phyloP scores from a whole-genome alignment of 345 rosid genomes.

The Melastoma malabathricum region DNA sequence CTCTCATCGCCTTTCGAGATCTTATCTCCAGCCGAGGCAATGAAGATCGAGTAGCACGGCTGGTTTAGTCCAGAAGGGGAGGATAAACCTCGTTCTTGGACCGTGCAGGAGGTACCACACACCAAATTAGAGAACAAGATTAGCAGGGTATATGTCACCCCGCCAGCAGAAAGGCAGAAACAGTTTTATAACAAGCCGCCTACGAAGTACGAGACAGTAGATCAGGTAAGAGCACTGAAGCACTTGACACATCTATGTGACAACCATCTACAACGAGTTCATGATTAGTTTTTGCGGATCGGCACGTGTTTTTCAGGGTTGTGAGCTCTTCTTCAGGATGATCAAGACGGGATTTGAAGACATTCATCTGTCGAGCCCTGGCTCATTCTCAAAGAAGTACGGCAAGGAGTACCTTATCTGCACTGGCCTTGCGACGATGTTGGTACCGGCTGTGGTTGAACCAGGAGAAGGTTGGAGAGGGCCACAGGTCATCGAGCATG shows the following conservation, averaged over 20 bases:
- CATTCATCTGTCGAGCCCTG: conserved; percentile 41
- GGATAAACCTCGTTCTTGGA: conserved; percentile 61
- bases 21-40: conserved; percentile 66
- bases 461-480: conserved; percentile 76
- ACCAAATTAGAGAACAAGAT: conserved; percentile 47
- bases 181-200: conserved; percentile 55
- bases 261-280: background rate
- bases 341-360: conserved; percentile 70
- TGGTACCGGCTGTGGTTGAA: conserved; percentile 50
- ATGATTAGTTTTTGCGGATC: background rate
- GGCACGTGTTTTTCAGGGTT: conserved; percentile 26
- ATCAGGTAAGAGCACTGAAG: conserved; percentile 43
- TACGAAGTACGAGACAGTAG: conserved; percentile 74
- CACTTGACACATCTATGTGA: no score
- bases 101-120: conserved; percentile 40
- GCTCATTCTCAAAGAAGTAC: conserved; percentile 41
- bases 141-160: conserved; percentile 71
- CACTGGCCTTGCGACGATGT: conserved; percentile 71
- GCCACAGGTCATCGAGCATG: conserved; percentile 81
- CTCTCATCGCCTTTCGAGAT: conserved; percentile 63
- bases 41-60: conserved; percentile 58
- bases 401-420: conserved; percentile 59
- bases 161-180: conserved; percentile 60
- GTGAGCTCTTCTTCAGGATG: conserved; percentile 69
- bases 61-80: conserved; percentile 39